Evolutionary conservation across 306 rosid species (phyloP).

Genomic region (Glycine tomentella): DNA sequence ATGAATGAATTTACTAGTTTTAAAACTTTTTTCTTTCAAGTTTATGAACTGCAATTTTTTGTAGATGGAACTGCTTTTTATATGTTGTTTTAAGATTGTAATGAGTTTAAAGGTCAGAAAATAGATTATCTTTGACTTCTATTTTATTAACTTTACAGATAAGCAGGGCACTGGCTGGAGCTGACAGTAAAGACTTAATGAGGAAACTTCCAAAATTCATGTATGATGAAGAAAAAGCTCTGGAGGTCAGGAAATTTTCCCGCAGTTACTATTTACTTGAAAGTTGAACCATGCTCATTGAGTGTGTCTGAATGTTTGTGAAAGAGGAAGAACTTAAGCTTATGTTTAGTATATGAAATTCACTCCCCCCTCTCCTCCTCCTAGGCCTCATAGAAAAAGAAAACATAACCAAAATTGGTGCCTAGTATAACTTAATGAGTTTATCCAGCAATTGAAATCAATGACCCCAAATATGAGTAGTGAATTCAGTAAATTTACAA

Average conservation of each 20-base stretch:
- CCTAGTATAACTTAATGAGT: too few relatives aligned
- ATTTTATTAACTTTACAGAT: constrained; percentile 49
- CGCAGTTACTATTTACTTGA: constrained; percentile 32
- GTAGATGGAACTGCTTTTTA: neutral
- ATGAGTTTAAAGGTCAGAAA: neutral
- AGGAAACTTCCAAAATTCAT: constrained; percentile 74
- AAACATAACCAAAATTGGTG: neutral
- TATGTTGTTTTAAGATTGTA: constrained; percentile 23
- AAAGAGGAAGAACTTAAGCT: neutral
- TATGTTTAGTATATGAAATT: neutral
- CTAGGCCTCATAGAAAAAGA: neutral
- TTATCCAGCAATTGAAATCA: neutral
- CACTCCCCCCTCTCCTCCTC: neutral
- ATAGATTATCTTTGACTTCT: constrained; percentile 7
- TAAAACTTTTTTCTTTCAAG: neutral
- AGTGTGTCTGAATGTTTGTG: constrained; percentile 23
- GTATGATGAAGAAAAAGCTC: constrained; percentile 71
- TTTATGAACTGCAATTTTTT: constrained; percentile 6
- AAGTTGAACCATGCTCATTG: neutral
- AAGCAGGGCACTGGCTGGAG: constrained; percentile 64
- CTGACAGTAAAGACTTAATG: constrained; percentile 67
- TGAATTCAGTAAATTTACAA: neutral
- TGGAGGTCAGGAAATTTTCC: constrained; percentile 61
- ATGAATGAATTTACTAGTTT: constrained; percentile 23
- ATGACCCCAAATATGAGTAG: neutral